Conservation (phyloP, 2,329 filamentous ascomycete genomes). For the Colletotrichum destructivum region DNA sequence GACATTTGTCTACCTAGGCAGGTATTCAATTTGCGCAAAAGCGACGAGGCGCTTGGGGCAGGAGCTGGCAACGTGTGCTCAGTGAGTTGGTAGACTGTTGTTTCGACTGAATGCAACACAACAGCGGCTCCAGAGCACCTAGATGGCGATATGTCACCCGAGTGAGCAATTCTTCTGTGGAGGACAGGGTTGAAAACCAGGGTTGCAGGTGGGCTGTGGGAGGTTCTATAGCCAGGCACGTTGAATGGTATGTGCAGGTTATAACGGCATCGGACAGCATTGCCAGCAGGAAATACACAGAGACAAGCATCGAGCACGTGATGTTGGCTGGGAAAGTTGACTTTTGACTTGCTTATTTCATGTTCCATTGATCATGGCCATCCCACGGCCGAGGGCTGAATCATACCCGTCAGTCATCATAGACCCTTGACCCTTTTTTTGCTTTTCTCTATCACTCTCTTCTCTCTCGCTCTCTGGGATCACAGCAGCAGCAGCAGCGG, state of each 20-base stretch:
- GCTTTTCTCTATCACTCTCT: constrained; percentile 24
- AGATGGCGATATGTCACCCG: neutral
- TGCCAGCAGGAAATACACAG: neutral
- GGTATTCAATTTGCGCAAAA: too few species aligned
- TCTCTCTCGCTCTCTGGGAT: constrained; percentile 32
- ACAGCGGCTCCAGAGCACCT: too few species aligned
- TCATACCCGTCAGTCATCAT: constrained; percentile 39
- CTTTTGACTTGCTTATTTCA: constrained; percentile 38
- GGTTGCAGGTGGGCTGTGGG: neutral
- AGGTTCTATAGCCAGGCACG: neutral
- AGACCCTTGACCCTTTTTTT: constrained; percentile 28
- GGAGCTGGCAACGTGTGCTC: too few species aligned
- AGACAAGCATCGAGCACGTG: neutral
- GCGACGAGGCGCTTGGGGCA: too few species aligned
- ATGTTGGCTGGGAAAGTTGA: constrained; percentile 14
- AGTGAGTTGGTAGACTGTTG: neutral
- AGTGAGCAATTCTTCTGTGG: neutral
- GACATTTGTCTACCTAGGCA: too few species aligned
- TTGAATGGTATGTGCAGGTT: too few species aligned
- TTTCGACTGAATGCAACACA: neutral
- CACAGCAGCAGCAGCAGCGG: constrained; percentile 36
- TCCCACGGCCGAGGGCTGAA: constrained; percentile 39
- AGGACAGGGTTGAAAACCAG: neutral
- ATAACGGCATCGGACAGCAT: neutral
- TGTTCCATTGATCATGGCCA: constrained; percentile 42